phyloP scores from a whole-genome alignment of 192 early-diverging fungal species.

The Jimgerdemannia lactiflua region DNA sequence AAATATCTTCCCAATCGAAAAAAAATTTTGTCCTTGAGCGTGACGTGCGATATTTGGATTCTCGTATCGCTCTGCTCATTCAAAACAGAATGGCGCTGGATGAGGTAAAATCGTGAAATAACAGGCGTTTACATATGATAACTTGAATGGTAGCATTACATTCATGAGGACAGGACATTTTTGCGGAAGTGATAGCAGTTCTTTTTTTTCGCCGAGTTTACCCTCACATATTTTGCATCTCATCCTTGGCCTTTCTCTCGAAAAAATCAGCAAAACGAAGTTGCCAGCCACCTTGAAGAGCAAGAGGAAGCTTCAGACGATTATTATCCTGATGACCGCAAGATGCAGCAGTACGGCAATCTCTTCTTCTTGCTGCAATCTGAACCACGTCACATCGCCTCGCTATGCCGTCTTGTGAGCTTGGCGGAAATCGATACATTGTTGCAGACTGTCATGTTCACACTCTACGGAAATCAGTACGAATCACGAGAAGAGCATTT shows the following conservation, averaged over 20 bases:
- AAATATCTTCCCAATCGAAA: constrained; percentile 95
- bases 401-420: constrained; percentile 77
- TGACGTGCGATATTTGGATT: constrained; percentile 92
- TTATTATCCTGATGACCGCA: constrained; percentile 76
- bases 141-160: too few species aligned
- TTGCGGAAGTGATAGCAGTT: background rate
- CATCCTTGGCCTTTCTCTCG: background rate
- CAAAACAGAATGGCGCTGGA: constrained; percentile 93
- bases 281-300: constrained; percentile 73
- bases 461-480: constrained; percentile 95
- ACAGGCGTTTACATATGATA: too few species aligned
- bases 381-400: constrained; percentile 89
- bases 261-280: constrained; percentile 67
- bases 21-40: constrained; percentile 95
- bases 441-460: constrained; percentile 96
- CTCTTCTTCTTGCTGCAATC: constrained; percentile 91
- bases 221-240: background rate
- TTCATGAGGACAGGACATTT: too few species aligned
- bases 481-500: constrained; percentile 95
- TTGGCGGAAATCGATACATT: constrained; percentile 92
- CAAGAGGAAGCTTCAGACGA: constrained; percentile 31
- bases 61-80: constrained; percentile 89
- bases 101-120: constrained; percentile 51
- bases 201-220: background rate
- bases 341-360: constrained; percentile 86